Percentiles rank a stretch among this genome's conserved stretches.
Conservation (phyloP, 805 yeast species). For the Lipomyces lipofer region DNA sequence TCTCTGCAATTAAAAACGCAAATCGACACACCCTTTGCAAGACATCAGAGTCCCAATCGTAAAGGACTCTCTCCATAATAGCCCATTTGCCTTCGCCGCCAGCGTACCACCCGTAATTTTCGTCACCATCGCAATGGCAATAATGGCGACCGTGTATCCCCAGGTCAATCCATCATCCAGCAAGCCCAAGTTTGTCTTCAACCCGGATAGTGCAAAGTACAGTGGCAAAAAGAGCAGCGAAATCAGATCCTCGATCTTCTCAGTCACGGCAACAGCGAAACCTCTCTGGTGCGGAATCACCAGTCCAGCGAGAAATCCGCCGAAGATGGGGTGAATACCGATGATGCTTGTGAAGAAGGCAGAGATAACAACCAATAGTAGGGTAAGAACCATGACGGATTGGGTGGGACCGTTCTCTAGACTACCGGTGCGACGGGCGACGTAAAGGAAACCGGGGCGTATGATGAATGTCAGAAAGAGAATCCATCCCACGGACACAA, state of each 20-base stretch:
- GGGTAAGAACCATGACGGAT: constrained; percentile 59
- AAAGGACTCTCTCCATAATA: constrained; percentile 70
- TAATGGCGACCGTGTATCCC: constrained; percentile 73
- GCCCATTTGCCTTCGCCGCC: constrained; percentile 61
- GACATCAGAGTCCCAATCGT: constrained; percentile 83
- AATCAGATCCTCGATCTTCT: constrained; percentile 75
- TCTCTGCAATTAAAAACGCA: constrained; percentile 62
- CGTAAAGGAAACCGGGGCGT: constrained; percentile 49
- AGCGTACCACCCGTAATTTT: constrained; percentile 67
- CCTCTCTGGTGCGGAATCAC: constrained; percentile 76
- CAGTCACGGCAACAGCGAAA: constrained; percentile 67
- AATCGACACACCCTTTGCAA: constrained; percentile 61
- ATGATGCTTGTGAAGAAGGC: constrained; percentile 80
- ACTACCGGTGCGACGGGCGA: constrained; percentile 53
- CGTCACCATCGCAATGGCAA: constrained; percentile 65
- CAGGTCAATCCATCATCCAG: constrained; percentile 68
- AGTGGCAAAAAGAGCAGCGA: constrained; percentile 71
- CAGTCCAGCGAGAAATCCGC: constrained; percentile 76
- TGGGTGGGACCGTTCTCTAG: constrained; percentile 58
- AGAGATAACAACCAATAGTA: constrained; percentile 60
- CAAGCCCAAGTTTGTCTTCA: constrained; percentile 65
- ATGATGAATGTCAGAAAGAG: constrained; percentile 59
- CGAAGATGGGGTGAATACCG: constrained; percentile 85
- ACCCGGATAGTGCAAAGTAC: constrained; percentile 78
- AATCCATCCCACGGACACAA: constrained; percentile 66